phyloP scores from a whole-genome alignment of 2,329 filamentous ascomycete species.

The Fusarium brevicatenulatum region DNA sequence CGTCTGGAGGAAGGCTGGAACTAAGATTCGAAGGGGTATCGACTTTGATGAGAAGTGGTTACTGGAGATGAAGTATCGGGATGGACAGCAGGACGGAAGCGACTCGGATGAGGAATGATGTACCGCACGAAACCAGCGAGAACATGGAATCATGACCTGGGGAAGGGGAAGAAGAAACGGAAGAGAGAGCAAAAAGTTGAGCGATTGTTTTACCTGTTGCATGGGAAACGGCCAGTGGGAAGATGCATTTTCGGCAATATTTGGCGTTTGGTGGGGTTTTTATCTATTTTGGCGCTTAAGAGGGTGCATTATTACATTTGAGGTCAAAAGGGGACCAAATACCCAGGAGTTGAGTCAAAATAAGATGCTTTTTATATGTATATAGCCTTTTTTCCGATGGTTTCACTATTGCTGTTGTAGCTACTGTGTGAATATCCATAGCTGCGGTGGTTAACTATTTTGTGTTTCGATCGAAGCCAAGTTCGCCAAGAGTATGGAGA shows the following conservation, averaged over 20 bases:
- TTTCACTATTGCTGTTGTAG: not conserved
- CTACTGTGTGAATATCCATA: not conserved
- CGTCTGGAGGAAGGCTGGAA: conserved; percentile 86
- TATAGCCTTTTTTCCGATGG: not conserved
- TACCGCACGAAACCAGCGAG: not conserved
- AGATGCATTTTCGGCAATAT: conserved; percentile 21
- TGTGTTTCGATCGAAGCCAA: not conserved
- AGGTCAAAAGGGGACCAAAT: conserved; percentile 40
- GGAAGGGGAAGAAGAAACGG: not conserved
- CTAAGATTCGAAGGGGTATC: conserved; percentile 82
- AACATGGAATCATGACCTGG: too few species aligned
- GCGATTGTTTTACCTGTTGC: conserved; percentile 34
- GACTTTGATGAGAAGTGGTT: conserved; percentile 92
- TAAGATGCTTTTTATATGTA: not conserved
- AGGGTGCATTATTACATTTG: conserved; percentile 31
- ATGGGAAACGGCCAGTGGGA: conserved; percentile 13
- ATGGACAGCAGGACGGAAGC: conserved; percentile 45
- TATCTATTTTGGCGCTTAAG: conserved; percentile 22
- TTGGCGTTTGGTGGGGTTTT: conserved; percentile 31
- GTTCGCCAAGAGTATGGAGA: conserved; percentile 37
- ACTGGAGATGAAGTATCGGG: conserved; percentile 70
- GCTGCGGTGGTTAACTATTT: not conserved
- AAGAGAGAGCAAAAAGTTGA: conserved; percentile 26
- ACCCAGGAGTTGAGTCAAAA: conserved; percentile 40
- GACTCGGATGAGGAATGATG: conserved; percentile 39